Base-by-base conservation (phyloP, 345 rosid genomes). In the Populus tremula region DNA sequence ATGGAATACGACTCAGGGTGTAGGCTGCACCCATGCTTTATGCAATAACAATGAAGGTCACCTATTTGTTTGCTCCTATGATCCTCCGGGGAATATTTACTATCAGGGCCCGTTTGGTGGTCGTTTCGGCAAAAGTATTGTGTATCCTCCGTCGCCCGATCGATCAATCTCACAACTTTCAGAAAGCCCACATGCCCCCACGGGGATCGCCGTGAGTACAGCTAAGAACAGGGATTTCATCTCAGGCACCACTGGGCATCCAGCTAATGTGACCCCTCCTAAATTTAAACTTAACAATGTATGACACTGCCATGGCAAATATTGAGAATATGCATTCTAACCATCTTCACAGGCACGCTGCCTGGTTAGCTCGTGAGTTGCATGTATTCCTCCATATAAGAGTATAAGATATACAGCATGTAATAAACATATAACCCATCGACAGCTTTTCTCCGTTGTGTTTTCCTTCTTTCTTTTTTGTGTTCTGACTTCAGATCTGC, bases 71-170 rank as follows among this genome's bases (percentile, higher is more conserved):
- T 89, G 90, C 72, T 76, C 83, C 27, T 89, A 87, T 69, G 79
- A 85, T 76, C 89, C 91, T 9, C 89, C 90, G 3, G 91, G 91
- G 61, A 89, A 89, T 71, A 81, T 59, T 25, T 84, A 85, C 67
- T 74, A 70, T 23, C 87, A 87, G 29, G 83, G 85, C 27, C 91
- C 91, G 0, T 84, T 88, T 47, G 88, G 82, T 23, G 82, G 78
- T 8, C n/a, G 0, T 3, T 79, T 74, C 63, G 4, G 6, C 23
- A 74, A 62, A 10, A 74, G 71, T 13, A 69, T 79, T 11, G 66
- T 79, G 6, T 3, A 59, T 21, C 82, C 82, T 54, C 72, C 81
- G 9, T 6, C 64, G 29, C 0, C 6, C 25, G 10, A n/a, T 23
- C 11, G n/a, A 10, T 10, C 64, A 23, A 59, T 16, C 64, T n/a